phyloP scores from a whole-genome alignment of 768 basidiomycete species.

The Tubosaeta sp. region DNA sequence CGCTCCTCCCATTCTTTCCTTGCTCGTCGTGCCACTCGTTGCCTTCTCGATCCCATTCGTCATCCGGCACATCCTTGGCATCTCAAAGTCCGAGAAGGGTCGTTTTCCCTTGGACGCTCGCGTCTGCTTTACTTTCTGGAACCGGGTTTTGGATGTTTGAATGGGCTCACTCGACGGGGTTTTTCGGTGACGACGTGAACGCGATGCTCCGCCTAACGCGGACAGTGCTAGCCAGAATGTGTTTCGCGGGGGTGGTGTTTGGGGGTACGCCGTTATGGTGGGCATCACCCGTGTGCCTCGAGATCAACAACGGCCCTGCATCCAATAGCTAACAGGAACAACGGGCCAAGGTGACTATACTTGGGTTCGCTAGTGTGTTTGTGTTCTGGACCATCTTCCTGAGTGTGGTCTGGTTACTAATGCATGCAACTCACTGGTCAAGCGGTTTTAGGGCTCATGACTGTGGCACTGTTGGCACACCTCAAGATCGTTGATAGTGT shows the following conservation, averaged over 20 bases:
- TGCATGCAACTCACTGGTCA: conserved; percentile 82
- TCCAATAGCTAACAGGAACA: conserved; percentile 21
- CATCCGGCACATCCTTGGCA: conserved; percentile 52
- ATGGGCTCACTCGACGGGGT: conserved; percentile 58
- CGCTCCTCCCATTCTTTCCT: conserved; percentile 55
- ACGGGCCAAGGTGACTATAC: conserved; percentile 50
- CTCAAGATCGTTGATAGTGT: conserved; percentile 80
- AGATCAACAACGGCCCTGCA: conserved; percentile 38
- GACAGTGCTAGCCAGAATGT: conserved; percentile 58
- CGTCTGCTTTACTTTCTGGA: conserved; percentile 55
- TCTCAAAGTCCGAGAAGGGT: conserved; percentile 72
- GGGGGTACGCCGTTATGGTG: conserved; percentile 67
- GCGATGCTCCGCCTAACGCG: conserved; percentile 46
- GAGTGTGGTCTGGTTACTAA: conserved; percentile 42
- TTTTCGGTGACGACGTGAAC: conserved; percentile 40
- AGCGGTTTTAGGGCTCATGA: conserved; percentile 60
- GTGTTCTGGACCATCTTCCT: conserved; percentile 74
- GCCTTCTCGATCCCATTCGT: conserved; percentile 55
- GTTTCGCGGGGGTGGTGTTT: conserved; percentile 47
- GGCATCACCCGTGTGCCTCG: conserved; percentile 67
- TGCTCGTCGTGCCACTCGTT: conserved; percentile 53
- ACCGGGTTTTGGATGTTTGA: conserved; percentile 78
- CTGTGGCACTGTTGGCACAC: conserved; percentile 66
- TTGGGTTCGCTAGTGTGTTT: conserved; percentile 87
- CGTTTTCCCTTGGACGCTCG: conserved; percentile 57